Evolutionary conservation across 2,329 filamentous ascomycete genomes (phyloP).

Genomic region (Trichophyton verrucosum): DNA sequence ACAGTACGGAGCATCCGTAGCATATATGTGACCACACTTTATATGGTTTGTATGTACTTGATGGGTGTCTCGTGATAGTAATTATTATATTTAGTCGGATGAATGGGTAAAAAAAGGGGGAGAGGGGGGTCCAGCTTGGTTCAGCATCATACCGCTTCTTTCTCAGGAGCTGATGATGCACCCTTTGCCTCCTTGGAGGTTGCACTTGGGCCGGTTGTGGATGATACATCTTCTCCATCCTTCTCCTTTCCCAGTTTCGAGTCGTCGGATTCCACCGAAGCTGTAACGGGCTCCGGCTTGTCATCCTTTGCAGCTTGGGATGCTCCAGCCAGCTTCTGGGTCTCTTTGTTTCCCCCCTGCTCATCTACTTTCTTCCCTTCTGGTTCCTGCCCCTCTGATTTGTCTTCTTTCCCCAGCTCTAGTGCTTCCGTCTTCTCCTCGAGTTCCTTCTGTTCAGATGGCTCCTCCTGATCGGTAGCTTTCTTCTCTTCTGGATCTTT

Average conservation of each 20-base stretch:
- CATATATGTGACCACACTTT: not conserved
- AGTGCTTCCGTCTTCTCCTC: not conserved
- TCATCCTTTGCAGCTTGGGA: not conserved
- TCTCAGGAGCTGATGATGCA: not conserved
- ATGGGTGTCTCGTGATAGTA: not conserved
- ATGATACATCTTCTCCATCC: constrained; percentile 26
- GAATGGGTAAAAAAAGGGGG: not conserved
- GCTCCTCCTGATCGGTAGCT: not conserved
- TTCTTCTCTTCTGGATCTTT: constrained; percentile 9
- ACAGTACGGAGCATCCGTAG: not conserved
- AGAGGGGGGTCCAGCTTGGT: not conserved
- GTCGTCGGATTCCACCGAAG: constrained; percentile 28
- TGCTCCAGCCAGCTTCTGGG: not conserved
- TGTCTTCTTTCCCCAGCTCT: not conserved
- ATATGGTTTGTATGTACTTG: not conserved
- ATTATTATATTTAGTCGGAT: not conserved
- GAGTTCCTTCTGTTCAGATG: not conserved
- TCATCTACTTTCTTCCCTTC: constrained; percentile 13
- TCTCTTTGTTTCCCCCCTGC: constrained; percentile 6
- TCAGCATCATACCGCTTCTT: not conserved
- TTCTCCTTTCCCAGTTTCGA: constrained; percentile 18
- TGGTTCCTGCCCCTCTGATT: constrained; percentile 7
- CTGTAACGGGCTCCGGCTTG: constrained; percentile 13
- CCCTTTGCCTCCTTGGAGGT: constrained; percentile 17
- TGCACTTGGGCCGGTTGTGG: constrained; percentile 22